phyloP scores from a whole-genome alignment of 768 basidiomycete species.

The Clavulina sp. region DNA sequence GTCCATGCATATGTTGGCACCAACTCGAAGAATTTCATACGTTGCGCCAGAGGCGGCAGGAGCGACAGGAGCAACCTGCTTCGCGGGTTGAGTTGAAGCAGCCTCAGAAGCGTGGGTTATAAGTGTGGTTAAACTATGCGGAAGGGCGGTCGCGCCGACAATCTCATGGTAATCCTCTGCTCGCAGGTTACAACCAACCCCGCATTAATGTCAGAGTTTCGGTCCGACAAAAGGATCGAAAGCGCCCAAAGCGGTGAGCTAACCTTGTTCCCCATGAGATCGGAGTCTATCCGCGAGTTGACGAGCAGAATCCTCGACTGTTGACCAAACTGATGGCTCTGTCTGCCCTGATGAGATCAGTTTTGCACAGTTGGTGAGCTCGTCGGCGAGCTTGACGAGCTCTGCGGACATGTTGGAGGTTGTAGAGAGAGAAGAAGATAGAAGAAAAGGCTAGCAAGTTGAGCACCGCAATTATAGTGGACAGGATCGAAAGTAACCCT shows the following conservation, averaged over 20 bases:
- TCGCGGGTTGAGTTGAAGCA: constrained; percentile 31
- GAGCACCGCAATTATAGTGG: too few species aligned
- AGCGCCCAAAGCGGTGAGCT: background rate
- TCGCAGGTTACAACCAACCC: background rate
- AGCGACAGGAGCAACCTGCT: constrained; percentile 28
- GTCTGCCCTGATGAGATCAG: background rate
- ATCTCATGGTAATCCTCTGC: constrained; percentile 48
- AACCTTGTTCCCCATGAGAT: constrained; percentile 4
- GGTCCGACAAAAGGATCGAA: background rate
- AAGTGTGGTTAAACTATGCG: background rate
- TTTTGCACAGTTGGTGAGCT: background rate
- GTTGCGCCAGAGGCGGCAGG: constrained; percentile 32
- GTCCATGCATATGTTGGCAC: constrained; percentile 73
- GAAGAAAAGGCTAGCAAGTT: too few species aligned
- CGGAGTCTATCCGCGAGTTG: constrained; percentile 7
- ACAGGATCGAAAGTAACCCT: too few species aligned
- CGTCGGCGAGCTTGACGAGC: background rate
- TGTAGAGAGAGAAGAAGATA: background rate
- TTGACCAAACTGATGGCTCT: background rate
- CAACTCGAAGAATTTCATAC: constrained; percentile 56
- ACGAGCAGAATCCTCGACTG: constrained; percentile 3
- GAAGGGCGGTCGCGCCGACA: constrained; percentile 10
- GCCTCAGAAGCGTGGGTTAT: background rate
- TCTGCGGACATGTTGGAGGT: background rate
- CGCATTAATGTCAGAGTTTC: background rate